A percentile compares a stretch with the other conserved stretches of the same genome.
Conservation (phyloP, 2,329 filamentous ascomycete species). For the Fusarium sp. region DNA sequence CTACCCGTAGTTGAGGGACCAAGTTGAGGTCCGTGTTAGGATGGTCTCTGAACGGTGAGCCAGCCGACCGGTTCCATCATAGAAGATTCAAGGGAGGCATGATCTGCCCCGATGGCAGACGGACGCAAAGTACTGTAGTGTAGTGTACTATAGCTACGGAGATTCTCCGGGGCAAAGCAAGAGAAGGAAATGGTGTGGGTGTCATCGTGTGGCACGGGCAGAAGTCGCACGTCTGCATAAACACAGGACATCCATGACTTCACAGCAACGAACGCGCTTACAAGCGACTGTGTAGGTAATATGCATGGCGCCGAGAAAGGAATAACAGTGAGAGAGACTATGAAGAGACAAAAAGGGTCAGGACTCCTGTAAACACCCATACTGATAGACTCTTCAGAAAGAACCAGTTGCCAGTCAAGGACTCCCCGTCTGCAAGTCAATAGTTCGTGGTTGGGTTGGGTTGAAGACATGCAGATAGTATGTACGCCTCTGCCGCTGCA, state of each 20-base stretch:
- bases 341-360: not conserved
- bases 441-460: slow-evolving; percentile 4
- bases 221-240: slow-evolving; percentile 24
- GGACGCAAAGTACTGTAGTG: not conserved
- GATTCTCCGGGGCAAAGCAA: slow-evolving; percentile 31
- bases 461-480: slow-evolving; percentile 17
- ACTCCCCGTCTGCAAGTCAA: slow-evolving; percentile 9
- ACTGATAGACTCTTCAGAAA: not conserved
- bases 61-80: slow-evolving; percentile 2
- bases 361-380: not conserved
- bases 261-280: slow-evolving; percentile 5
- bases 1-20: not conserved
- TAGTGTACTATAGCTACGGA: slow-evolving; percentile 13
- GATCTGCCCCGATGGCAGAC: slow-evolving; percentile 6
- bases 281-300: not conserved
- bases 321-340: not conserved
- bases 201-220: slow-evolving; percentile 20
- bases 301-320: slow-evolving; percentile 35
- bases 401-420: not conserved
- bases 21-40: slow-evolving; percentile 17
- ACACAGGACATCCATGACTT: slow-evolving; percentile 34
- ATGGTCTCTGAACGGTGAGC: slow-evolving; percentile 16
- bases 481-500: slow-evolving; percentile 33
- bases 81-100: not conserved
- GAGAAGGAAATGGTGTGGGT: slow-evolving; percentile 20